Evolutionary conservation across 2,329 filamentous ascomycete genomes (phyloP).

Genomic region (Boeremia lycopersici): DNA sequence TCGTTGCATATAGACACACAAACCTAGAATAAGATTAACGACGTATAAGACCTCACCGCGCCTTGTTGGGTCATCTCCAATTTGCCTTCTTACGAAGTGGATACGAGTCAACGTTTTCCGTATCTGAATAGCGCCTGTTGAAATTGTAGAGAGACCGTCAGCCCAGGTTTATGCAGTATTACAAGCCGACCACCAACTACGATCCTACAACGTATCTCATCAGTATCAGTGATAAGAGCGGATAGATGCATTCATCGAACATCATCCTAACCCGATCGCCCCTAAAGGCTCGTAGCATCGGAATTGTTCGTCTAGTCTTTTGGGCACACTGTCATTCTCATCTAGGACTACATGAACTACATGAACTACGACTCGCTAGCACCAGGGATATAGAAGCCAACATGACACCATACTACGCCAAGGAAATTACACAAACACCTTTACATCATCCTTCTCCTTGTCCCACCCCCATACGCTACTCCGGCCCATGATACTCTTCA

Average conservation of each 20-base stretch:
- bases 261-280: no score
- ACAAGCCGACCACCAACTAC: no score
- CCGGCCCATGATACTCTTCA: conserved; percentile 27
- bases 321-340: not conserved
- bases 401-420: not conserved
- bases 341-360: not conserved
- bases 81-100: not conserved
- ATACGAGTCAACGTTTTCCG: not conserved
- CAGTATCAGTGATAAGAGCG: no score
- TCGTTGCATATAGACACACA: not conserved
- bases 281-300: no score
- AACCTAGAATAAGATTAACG: not conserved
- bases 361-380: not conserved
- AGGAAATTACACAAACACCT: conserved; percentile 30
- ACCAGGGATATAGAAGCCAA: conserved; percentile 6
- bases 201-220: no score
- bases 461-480: conserved; percentile 22
- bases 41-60: not conserved
- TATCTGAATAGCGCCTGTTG: no score
- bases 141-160: no score
- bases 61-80: no score
- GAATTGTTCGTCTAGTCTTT: no score
- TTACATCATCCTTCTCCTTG: conserved; percentile 23
- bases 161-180: no score
- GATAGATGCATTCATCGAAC: no score